Evolutionary conservation across 169 alveolate genomes (phyloP).

Genomic region (Cryptosporidium parvum): DNA sequence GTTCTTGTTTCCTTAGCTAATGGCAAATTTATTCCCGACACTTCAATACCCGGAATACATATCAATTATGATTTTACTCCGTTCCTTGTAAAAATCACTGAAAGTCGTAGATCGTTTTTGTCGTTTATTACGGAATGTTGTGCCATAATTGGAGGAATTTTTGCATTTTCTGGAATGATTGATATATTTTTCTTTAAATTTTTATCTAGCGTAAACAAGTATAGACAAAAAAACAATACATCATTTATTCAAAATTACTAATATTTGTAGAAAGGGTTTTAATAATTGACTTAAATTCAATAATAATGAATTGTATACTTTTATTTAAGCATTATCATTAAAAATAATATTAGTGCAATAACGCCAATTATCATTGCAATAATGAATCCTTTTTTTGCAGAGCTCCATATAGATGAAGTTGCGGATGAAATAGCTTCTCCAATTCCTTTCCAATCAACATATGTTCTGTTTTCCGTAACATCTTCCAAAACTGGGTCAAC

Average conservation of each 20-base stretch:
- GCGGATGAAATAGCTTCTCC: slow-evolving; percentile 86
- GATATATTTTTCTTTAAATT: slow-evolving; percentile 59
- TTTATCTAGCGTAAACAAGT: neutral
- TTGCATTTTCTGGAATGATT: slow-evolving; percentile 75
- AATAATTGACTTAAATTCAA: no score
- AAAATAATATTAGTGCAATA: slow-evolving; percentile 55
- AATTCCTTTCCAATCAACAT: slow-evolving; percentile 90
- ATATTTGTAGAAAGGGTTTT: neutral
- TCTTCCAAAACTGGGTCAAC: slow-evolving; percentile 88
- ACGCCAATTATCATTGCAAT: slow-evolving; percentile 63
- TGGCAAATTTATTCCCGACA: slow-evolving; percentile 64
- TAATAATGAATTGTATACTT: neutral
- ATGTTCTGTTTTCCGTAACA: slow-evolving; percentile 89
- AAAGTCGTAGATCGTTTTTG: slow-evolving; percentile 55
- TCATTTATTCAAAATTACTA: slow-evolving; percentile 37
- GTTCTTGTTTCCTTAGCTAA: slow-evolving; percentile 34
- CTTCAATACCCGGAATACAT: slow-evolving; percentile 70
- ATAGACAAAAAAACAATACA: slow-evolving; percentile 8
- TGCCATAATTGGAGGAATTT: slow-evolving; percentile 74
- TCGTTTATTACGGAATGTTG: slow-evolving; percentile 66
- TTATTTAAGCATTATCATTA: slow-evolving; percentile 59
- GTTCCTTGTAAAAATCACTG: slow-evolving; percentile 59
- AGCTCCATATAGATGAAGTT: slow-evolving; percentile 82
- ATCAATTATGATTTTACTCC: slow-evolving; percentile 72
- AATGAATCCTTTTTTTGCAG: slow-evolving; percentile 61